These are phyloP conservation scores for Usnea hakonensis DNA, from an alignment of 495 filamentous ascomycete species.

Conservation along the genomic window DNA sequence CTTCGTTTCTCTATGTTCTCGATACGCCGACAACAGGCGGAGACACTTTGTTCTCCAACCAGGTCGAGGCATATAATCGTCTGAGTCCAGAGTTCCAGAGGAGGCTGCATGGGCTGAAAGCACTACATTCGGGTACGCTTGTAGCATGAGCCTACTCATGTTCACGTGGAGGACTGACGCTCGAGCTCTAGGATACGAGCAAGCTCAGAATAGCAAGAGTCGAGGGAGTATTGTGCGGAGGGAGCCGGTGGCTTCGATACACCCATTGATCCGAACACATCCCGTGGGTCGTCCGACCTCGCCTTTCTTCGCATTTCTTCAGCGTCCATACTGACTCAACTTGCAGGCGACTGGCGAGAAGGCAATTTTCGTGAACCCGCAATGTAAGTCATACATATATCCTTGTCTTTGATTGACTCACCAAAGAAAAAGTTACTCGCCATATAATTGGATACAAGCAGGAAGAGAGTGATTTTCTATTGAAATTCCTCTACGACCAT, in stretches of 20 bases:
- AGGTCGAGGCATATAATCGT: conserved; percentile 69
- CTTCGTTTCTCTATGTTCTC: conserved; percentile 72
- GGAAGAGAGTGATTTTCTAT: conserved; percentile 67
- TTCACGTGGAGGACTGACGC: background rate
- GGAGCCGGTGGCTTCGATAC: conserved; percentile 61
- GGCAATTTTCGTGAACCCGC: conserved; percentile 75
- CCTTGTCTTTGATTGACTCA: background rate
- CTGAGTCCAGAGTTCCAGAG: conserved; percentile 62
- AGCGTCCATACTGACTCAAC: background rate
- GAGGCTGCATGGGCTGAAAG: conserved; percentile 68
- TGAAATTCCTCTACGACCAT: conserved; percentile 87
- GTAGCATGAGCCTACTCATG: conserved; percentile 7
- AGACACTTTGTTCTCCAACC: conserved; percentile 69
- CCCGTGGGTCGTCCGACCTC: conserved; percentile 33
- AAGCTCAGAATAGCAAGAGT: conserved; percentile 49
- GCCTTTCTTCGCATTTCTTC: background rate
- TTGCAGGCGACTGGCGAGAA: conserved; percentile 62
- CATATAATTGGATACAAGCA: conserved; percentile 67
- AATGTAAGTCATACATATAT: conserved; percentile 52
- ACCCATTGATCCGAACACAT: conserved; percentile 75
- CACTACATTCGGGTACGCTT: conserved; percentile 56
- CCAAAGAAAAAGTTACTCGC: conserved; percentile 48
- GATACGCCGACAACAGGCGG: conserved; percentile 70
- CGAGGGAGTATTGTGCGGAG: conserved; percentile 58
- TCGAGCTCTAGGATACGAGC: conserved; percentile 36